Percentiles rank a stretch among this genome's conserved stretches.
phyloP scores from a whole-genome alignment of 371 early-diverging fungal genomes.

The Saksenaea vasiformis region DNA sequence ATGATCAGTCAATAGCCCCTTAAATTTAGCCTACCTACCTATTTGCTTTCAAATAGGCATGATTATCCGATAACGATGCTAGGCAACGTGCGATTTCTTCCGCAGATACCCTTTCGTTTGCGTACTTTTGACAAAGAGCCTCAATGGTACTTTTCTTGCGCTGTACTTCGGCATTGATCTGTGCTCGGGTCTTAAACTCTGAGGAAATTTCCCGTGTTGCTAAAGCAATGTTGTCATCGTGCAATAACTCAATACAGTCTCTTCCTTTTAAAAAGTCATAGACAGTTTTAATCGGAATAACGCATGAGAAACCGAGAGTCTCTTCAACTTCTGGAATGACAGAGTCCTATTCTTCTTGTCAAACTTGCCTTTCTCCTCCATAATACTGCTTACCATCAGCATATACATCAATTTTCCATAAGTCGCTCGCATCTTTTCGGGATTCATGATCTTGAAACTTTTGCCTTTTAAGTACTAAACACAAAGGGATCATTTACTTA shows the following conservation, averaged over 20 bases:
- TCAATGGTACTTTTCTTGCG: slow-evolving; percentile 91
- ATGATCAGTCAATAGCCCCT: neutral
- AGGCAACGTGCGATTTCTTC: slow-evolving; percentile 87
- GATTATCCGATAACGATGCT: slow-evolving; percentile 94
- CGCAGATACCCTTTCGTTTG: slow-evolving; percentile 47
- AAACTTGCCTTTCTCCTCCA: neutral
- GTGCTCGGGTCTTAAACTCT: slow-evolving; percentile 74
- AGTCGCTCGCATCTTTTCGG: slow-evolving; percentile 92
- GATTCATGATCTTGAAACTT: slow-evolving; percentile 97
- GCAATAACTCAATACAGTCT: slow-evolving; percentile 68
- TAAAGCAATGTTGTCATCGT: slow-evolving; percentile 76
- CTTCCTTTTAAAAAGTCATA: slow-evolving; percentile 69
- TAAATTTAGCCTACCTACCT: slow-evolving; percentile 40
- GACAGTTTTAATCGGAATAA: slow-evolving; percentile 88
- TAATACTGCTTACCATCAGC: slow-evolving; percentile 60
- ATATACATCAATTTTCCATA: slow-evolving; percentile 96
- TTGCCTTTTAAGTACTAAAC: neutral
- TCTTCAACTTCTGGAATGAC: slow-evolving; percentile 86
- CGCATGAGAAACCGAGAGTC: slow-evolving; percentile 80
- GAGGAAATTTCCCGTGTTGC: slow-evolving; percentile 92
- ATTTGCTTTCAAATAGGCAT: slow-evolving; percentile 85
- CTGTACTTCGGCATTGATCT: slow-evolving; percentile 84
- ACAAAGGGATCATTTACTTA: slow-evolving; percentile 7
- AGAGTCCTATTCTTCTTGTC: slow-evolving; percentile 66
- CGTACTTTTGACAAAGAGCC: slow-evolving; percentile 76